Conservation (phyloP, 1,139 yeast genomes). For the Debaryomycetaceae sp. region DNA sequence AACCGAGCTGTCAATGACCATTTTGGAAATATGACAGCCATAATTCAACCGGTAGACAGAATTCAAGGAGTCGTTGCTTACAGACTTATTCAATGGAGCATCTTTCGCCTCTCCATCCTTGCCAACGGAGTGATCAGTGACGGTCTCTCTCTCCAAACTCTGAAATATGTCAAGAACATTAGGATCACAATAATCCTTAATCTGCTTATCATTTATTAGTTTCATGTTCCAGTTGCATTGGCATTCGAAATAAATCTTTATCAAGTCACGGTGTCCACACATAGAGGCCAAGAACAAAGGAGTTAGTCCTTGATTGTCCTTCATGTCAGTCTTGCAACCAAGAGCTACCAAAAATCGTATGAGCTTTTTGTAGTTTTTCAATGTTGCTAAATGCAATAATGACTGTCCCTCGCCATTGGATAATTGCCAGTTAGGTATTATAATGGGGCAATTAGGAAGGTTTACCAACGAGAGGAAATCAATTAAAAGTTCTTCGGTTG, state of each 20-base stretch:
- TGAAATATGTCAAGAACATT: slow-evolving; percentile 59
- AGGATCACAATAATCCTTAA: slow-evolving; percentile 55
- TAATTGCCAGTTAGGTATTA: slow-evolving; percentile 73
- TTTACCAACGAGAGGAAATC: slow-evolving; percentile 64
- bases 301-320: slow-evolving; percentile 78
- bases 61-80: slow-evolving; percentile 38
- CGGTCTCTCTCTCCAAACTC: slow-evolving; percentile 16
- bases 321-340: slow-evolving; percentile 75
- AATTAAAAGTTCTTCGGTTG: slow-evolving; percentile 58
- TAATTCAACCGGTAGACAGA: slow-evolving; percentile 37
- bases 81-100: slow-evolving; percentile 22
- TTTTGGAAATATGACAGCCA: slow-evolving; percentile 42
- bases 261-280: slow-evolving; percentile 64
- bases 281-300: slow-evolving; percentile 85
- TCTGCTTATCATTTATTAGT: slow-evolving; percentile 55
- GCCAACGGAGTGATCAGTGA: slow-evolving; percentile 10
- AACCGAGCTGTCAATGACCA: slow-evolving; percentile 27
- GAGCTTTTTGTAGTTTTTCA: slow-evolving; percentile 65
- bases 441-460: slow-evolving; percentile 58
- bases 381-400: slow-evolving; percentile 76
- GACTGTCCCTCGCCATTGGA: slow-evolving; percentile 84
- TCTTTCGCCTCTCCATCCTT: slow-evolving; percentile 8
- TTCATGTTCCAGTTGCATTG: slow-evolving; percentile 60
- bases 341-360: slow-evolving; percentile 63
- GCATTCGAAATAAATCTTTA: slow-evolving; percentile 55